Base-by-base conservation (phyloP, 352 stramenopile genomes). In the Globisporangium parvum region DNA sequence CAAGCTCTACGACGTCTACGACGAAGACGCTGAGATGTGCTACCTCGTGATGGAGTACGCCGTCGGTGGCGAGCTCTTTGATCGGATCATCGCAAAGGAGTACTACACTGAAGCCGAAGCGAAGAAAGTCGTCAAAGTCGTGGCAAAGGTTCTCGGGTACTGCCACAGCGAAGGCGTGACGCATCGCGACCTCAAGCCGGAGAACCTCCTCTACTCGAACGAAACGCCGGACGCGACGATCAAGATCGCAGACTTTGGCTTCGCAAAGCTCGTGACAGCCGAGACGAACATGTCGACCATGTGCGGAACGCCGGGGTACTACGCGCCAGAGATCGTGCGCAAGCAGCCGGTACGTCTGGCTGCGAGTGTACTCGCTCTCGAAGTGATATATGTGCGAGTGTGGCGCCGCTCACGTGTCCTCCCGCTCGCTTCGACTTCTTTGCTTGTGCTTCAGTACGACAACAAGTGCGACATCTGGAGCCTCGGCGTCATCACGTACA, bases 381-480 rank as follows among this genome's bases (percentile, higher is more conserved):
- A n/a, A n/a, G n/a, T n/a, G n/a, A n/a, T n/a, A n/a, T n/a, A n/a
- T n/a, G n/a, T n/a, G n/a, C n/a, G n/a, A n/a, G n/a, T n/a, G n/a
- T n/a, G n/a, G n/a, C n/a, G n/a, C n/a, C 31, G 10, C 31, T 37
- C 4, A 37, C 31, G 31, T 33, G 4, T 37, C 31, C 11, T 37
- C 31, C 8, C 31, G 31, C 31, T 9, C 31, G 8, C 31, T 23
- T 14, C 2, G 4, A 37, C 11, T 3, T 3, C 8, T 8, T 37
- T 8, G 31, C 8, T 37, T 8, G 31, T 37, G 31, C 31, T 74
- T 15, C 56, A 85, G 62, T 99, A 99, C 69, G 92, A 96, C 68
- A 96, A 84, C 63, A 96, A 98, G 73, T 94, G 92, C 46, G 95
- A 98, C 73, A 96, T 98, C 66, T 99, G 95, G 94, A 96, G 78